Base-by-base conservation (phyloP, 192 early-diverging fungal genomes). In the Globomyces pollinis-pini region DNA sequence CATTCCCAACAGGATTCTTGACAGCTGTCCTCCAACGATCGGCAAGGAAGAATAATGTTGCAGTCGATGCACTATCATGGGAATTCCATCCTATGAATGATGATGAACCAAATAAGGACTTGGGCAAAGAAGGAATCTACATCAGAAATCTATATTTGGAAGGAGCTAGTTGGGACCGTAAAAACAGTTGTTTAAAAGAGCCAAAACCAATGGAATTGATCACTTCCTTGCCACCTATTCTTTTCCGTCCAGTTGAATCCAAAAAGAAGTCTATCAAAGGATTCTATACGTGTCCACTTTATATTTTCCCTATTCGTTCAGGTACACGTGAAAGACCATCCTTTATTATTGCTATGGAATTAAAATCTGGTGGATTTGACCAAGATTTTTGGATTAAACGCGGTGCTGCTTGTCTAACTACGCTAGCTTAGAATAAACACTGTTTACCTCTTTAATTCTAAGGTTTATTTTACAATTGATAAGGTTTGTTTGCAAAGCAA, bases 81-180 rank as follows among this genome's bases (percentile, higher is more conserved):
- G 81, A 83, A 50, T 83, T 83, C 57, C 67, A 66, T n/a, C 72
- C 79, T 6, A 56, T 83, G 26, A 78, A 82, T 47, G 79, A 79
- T 50, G 79, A 82, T 23, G 66, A 70, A 49, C 69, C 73, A 35
- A 50, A 74, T 15, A 71, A 71, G 56, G 58, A 55, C 21, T 63
- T 49, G 20, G 70, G 73, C 11, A 83, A 83, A 56, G 81, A 83
- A 23, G 81, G 81, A 15, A 77, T 80, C 11, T 83, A 83, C 49
- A 73, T 83, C 35, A 64, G 72, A 36, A 69, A 69, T 24, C 31
- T 83, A 20, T 83, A 75, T 60, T 57, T 83, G 21, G 81, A 83
- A 61, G 81, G 81, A n/a, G 81, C 81, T 38, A 81, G 79, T 28
- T 83, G 75, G 76, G 81, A 83, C 55, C 31, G 60, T 23, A 83